Percentiles rank a stretch among this genome's conserved stretches.
Conservation (phyloP, 1,284 basidiomycete species). For the Coriolopsis trogii region DNA sequence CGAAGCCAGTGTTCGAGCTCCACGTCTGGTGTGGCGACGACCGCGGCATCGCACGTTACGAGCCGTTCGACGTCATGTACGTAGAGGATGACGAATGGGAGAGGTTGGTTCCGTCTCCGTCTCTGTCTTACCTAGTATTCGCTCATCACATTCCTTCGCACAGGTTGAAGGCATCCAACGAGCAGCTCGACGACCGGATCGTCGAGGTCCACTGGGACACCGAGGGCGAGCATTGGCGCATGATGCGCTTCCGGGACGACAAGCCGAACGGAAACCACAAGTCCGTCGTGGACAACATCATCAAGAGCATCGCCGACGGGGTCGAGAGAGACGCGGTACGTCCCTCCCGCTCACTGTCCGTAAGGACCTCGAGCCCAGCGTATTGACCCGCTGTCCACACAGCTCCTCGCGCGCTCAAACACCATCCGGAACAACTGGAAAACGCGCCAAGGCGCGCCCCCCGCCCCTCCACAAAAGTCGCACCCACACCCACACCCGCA, state of each 20-base stretch:
- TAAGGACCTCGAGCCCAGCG: not conserved
- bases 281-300: conserved; percentile 81
- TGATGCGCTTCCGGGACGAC: conserved; percentile 92
- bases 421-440: conserved; percentile 75
- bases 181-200: conserved; percentile 92
- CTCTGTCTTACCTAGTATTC: not conserved
- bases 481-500: conserved; percentile 8
- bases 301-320: conserved; percentile 87
- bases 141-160: not conserved
- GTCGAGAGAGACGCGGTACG: conserved; percentile 84
- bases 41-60: conserved; percentile 62
- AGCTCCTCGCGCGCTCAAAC: conserved; percentile 66
- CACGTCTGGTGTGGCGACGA: conserved; percentile 80
- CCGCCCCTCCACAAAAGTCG: conserved; percentile 13
- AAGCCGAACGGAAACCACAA: conserved; percentile 90
- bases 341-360: not conserved
- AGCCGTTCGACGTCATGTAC: conserved; percentile 86
- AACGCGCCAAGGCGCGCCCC: conserved; percentile 48
- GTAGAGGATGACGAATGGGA: conserved; percentile 95
- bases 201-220: conserved; percentile 94
- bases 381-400: conserved; percentile 9
- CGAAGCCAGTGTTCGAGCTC: conserved; percentile 88
- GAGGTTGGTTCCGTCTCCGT: conserved; percentile 50
- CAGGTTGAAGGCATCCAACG: conserved; percentile 84
- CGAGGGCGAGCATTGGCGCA: conserved; percentile 70